phyloP scores from a whole-genome alignment of 345 rosid species.

The Lepidium sativum region DNA sequence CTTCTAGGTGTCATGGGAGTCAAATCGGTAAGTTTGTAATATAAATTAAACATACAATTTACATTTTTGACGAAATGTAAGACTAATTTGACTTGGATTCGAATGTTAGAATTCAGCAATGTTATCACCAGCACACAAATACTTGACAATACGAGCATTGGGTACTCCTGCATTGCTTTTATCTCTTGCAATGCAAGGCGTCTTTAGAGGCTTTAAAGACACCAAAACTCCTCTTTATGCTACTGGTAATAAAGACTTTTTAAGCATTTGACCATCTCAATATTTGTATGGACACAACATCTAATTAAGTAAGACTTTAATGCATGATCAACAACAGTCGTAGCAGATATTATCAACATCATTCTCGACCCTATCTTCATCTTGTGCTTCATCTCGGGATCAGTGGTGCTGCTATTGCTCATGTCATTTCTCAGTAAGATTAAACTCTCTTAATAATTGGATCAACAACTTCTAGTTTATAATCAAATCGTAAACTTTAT shows the following conservation, averaged over 20 bases:
- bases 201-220: constrained; percentile 88
- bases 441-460: too few relatives aligned
- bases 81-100: too few relatives aligned
- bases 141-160: constrained; percentile 62
- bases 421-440: constrained; percentile 93
- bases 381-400: constrained; percentile 53
- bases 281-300: too few relatives aligned
- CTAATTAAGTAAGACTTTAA: not conserved
- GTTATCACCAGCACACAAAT: constrained; percentile 62
- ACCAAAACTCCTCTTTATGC: constrained; percentile 90
- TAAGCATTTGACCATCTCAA: not conserved
- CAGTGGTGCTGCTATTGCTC: constrained; percentile 95
- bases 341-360: constrained; percentile 65
- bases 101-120: constrained; percentile 53
- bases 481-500: too few relatives aligned
- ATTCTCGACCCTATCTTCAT: constrained; percentile 78
- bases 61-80: too few relatives aligned
- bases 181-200: constrained; percentile 94
- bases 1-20: constrained; percentile 74
- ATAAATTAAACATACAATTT: too few relatives aligned
- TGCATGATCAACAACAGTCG: constrained; percentile 33
- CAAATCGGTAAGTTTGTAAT: constrained; percentile 61
- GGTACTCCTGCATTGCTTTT: constrained; percentile 94
- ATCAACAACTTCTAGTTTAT: too few relatives aligned
- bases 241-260: constrained; percentile 36